Evolutionary conservation across 2,329 filamentous ascomycete species (phyloP).

Genomic region (Ascochyta fabae): DNA sequence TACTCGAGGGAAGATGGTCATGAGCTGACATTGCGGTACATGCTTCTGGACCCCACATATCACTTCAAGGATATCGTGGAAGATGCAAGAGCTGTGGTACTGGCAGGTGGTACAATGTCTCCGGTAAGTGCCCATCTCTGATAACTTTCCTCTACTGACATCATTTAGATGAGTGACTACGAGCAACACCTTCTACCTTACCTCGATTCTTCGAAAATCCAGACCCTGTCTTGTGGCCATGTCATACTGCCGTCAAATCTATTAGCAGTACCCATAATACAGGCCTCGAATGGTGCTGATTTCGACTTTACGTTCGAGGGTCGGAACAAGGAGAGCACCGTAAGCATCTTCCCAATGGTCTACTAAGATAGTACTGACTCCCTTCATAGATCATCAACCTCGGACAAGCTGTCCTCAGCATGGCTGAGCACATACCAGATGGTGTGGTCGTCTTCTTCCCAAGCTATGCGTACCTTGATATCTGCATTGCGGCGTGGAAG

Average conservation of each 20-base stretch:
- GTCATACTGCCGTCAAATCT: constrained; percentile 86
- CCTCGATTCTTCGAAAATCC: constrained; percentile 67
- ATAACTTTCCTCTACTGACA: constrained; percentile 5
- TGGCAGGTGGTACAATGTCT: constrained; percentile 97
- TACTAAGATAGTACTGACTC: constrained; percentile 1
- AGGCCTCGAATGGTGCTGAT: constrained; percentile 55
- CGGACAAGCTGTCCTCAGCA: constrained; percentile 73
- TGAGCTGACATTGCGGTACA: constrained; percentile 75
- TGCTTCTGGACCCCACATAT: constrained; percentile 87
- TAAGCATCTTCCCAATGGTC: constrained; percentile 32
- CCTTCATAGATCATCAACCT: constrained; percentile 67
- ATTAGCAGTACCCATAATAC: constrained; percentile 73
- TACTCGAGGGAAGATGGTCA: constrained; percentile 56
- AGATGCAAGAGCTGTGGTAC: constrained; percentile 82
- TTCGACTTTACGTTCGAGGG: constrained; percentile 91
- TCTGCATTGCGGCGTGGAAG: constrained; percentile 62
- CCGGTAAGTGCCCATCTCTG: constrained; percentile 60
- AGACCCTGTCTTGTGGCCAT: constrained; percentile 89
- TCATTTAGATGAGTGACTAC: constrained; percentile 78
- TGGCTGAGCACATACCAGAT: constrained; percentile 79
- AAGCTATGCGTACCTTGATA: constrained; percentile 87
- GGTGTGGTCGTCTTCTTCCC: constrained; percentile 96
- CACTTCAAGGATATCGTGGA: constrained; percentile 89
- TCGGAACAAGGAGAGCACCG: constrained; percentile 70
- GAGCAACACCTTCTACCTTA: constrained; percentile 83